These are phyloP conservation scores for Endogone sp. DNA, from an alignment of 192 early-diverging fungal species.

Conservation along the genomic window DNA sequence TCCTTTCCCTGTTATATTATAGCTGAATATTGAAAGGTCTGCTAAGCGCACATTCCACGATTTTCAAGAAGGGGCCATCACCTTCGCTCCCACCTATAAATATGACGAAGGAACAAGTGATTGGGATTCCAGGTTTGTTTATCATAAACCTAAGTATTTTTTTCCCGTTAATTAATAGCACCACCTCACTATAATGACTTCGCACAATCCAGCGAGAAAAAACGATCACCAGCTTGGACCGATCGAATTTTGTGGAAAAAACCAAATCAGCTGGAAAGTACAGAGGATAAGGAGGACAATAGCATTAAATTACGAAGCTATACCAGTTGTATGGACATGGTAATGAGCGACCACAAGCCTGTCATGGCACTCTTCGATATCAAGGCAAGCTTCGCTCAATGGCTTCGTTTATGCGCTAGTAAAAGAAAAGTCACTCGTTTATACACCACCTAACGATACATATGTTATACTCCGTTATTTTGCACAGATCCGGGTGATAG, in stretches of 20 bases:
- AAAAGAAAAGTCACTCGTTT: no score
- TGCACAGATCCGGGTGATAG: slow-evolving; percentile 54
- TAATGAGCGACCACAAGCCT: slow-evolving; percentile 89
- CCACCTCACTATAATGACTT: neutral
- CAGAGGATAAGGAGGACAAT: slow-evolving; percentile 35
- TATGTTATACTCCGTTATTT: no score
- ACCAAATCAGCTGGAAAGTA: neutral
- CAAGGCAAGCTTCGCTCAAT: slow-evolving; percentile 41
- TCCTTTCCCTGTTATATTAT: no score
- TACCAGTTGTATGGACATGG: slow-evolving; percentile 56
- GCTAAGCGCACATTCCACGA: slow-evolving; percentile 72
- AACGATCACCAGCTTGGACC: slow-evolving; percentile 86
- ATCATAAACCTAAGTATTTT: neutral
- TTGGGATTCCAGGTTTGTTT: slow-evolving; percentile 72
- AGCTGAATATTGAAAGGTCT: slow-evolving; percentile 62
- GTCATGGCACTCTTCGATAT: slow-evolving; percentile 68
- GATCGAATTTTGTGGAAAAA: slow-evolving; percentile 90
- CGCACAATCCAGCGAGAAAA: slow-evolving; percentile 55
- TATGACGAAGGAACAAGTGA: slow-evolving; percentile 77
- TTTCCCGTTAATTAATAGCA: neutral
- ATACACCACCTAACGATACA: no score
- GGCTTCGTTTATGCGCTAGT: neutral
- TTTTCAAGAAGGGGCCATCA: slow-evolving; percentile 77
- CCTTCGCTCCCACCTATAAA: slow-evolving; percentile 91
- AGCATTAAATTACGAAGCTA: slow-evolving; percentile 53